These are phyloP conservation scores for Phytophthora megakarya DNA, from an alignment of 352 stramenopile species.

Conservation along the genomic window DNA sequence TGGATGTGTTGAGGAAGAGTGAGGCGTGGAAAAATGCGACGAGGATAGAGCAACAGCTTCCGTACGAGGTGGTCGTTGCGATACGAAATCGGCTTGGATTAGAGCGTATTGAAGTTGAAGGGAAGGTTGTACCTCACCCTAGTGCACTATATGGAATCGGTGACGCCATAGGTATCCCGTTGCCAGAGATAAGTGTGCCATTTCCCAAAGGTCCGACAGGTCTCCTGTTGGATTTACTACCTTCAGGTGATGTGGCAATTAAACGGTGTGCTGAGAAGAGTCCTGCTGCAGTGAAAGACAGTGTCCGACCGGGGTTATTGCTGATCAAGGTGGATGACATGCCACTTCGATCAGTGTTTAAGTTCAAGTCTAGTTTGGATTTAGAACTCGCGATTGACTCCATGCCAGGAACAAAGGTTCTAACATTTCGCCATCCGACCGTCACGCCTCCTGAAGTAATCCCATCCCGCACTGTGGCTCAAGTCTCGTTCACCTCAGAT, in stretches of 20 bases:
- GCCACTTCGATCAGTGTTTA: constrained; percentile 51
- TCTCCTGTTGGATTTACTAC: constrained; percentile 56
- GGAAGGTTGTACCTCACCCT: constrained; percentile 45
- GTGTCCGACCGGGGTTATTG: constrained; percentile 72
- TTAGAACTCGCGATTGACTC: constrained; percentile 59
- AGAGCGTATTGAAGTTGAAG: constrained; percentile 42
- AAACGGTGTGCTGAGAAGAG: constrained; percentile 56
- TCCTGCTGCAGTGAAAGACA: constrained; percentile 63
- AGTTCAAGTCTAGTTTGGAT: constrained; percentile 57
- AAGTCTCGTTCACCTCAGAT: constrained; percentile 56
- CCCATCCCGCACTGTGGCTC: constrained; percentile 53
- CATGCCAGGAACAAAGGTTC: constrained; percentile 52
- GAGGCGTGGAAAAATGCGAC: constrained; percentile 57
- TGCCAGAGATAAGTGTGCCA: constrained; percentile 80
- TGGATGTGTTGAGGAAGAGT: constrained; percentile 71
- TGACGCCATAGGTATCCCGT: constrained; percentile 74
- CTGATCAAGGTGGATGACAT: constrained; percentile 76
- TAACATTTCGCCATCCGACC: constrained; percentile 83
- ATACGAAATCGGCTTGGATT: constrained; percentile 76
- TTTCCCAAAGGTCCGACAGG: constrained; percentile 73
- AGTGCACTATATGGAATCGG: constrained; percentile 71
- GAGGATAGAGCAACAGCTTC: constrained; percentile 70
- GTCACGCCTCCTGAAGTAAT: constrained; percentile 63
- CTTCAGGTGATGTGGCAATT: constrained; percentile 47
- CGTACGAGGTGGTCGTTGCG: constrained; percentile 75